phyloP scores from a whole-genome alignment of 805 yeast genomes.

The Candida boleticola region DNA sequence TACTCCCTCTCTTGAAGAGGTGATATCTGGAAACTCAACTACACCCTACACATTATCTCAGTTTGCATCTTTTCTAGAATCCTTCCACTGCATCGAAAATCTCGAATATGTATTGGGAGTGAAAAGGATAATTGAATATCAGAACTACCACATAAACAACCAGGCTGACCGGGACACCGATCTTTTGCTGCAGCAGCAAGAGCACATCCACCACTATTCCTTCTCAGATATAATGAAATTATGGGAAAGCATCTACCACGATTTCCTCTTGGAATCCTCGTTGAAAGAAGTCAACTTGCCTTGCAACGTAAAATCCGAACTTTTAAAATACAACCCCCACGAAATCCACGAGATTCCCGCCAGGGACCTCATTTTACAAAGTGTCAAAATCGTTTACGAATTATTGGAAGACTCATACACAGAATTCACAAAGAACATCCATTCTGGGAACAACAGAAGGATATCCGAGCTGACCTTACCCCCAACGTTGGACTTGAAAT shows the following conservation, averaged over 20 bases:
- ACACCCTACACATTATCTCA: constrained; percentile 4
- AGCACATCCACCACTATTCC: too few relatives aligned
- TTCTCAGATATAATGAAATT: constrained; percentile 5
- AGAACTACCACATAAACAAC: constrained; percentile 8
- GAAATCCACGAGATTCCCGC: neutral
- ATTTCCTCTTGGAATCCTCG: constrained; percentile 26
- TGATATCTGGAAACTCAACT: neutral
- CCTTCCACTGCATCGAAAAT: constrained; percentile 37
- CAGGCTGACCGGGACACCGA: neutral
- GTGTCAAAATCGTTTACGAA: constrained; percentile 25
- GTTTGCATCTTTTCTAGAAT: constrained; percentile 25
- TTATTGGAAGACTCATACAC: constrained; percentile 29
- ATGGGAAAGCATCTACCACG: constrained; percentile 27
- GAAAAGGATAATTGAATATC: constrained; percentile 13
- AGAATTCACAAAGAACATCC: constrained; percentile 26
- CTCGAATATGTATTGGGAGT: constrained; percentile 30
- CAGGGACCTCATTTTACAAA: constrained; percentile 9
- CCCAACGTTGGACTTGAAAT: constrained; percentile 9
- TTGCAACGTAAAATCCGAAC: constrained; percentile 16
- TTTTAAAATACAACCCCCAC: constrained; percentile 8
- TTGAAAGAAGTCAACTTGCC: constrained; percentile 36
- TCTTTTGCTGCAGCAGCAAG: constrained; percentile 4
- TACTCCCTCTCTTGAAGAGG: constrained; percentile 3
- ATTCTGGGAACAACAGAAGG: constrained; percentile 14
- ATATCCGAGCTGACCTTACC: constrained; percentile 18